Conservation (phyloP, 208 protist species). For the Trypanosoma avium region DNA sequence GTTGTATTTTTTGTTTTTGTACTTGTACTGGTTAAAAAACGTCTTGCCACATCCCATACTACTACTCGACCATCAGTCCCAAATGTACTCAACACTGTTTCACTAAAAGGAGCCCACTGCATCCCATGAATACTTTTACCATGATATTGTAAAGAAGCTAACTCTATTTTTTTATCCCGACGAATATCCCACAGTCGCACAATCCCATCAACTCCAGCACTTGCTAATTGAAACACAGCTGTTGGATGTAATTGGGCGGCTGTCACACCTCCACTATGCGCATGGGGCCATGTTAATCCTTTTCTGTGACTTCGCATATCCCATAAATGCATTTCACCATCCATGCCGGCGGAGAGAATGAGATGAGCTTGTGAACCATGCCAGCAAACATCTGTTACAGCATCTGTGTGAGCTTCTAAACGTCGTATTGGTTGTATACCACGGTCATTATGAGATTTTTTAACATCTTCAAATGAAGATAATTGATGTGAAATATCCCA, state of each 20-base stretch:
- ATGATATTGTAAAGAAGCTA: slow-evolving; percentile 45
- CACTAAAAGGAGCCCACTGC: slow-evolving; percentile 56
- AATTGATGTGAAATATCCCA: slow-evolving; percentile 89
- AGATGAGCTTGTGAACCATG: slow-evolving; percentile 81
- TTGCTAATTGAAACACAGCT: slow-evolving; percentile 31
- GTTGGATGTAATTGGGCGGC: slow-evolving; percentile 50
- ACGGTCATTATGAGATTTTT: not conserved
- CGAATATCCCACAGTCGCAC: slow-evolving; percentile 61
- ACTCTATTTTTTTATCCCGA: slow-evolving; percentile 14
- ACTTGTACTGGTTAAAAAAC: no score
- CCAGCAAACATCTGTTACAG: slow-evolving; percentile 95
- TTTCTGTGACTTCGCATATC: slow-evolving; percentile 59
- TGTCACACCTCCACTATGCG: slow-evolving; percentile 40
- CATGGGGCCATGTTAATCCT: slow-evolving; percentile 27
- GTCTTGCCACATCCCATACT: no score
- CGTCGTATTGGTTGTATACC: slow-evolving; percentile 39
- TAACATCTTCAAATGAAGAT: slow-evolving; percentile 25
- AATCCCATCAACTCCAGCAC: slow-evolving; percentile 32
- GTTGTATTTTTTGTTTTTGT: no score
- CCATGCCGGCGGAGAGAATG: slow-evolving; percentile 94
- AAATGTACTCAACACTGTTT: slow-evolving; percentile 43
- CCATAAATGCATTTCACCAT: slow-evolving; percentile 91
- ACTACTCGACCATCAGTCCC: slow-evolving; percentile 58
- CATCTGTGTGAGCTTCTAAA: slow-evolving; percentile 46
- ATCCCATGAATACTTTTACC: slow-evolving; percentile 41